These are phyloP conservation scores for Simmondsia chinensis DNA, from an alignment of 148 eudicot species.

Conservation along the genomic window DNA sequence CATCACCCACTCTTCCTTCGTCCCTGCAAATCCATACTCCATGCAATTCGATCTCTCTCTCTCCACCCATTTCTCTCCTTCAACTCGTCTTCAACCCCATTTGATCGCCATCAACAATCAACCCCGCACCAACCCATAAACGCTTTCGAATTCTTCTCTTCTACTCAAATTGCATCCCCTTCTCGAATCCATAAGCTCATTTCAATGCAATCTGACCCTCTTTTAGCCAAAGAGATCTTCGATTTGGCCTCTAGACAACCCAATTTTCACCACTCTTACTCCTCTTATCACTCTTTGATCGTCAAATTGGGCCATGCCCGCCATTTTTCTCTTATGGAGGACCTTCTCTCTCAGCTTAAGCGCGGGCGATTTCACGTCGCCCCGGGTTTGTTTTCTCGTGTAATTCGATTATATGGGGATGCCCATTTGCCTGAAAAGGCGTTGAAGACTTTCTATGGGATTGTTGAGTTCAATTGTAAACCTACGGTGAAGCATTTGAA, in stretches of 20 bases:
- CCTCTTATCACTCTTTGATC: slow-evolving; percentile 50
- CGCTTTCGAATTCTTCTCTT: slow-evolving; percentile 12
- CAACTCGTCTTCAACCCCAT: no score
- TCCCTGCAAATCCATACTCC: no score
- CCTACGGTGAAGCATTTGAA: slow-evolving; percentile 63
- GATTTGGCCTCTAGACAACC: slow-evolving; percentile 70
- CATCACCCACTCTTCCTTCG: no score
- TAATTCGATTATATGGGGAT: slow-evolving; percentile 65
- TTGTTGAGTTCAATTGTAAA: slow-evolving; percentile 40
- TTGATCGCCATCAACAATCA: neutral
- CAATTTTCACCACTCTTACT: slow-evolving; percentile 49
- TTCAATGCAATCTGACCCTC: slow-evolving; percentile 67
- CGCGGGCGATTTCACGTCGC: slow-evolving; percentile 25
- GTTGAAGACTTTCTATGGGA: slow-evolving; percentile 44
- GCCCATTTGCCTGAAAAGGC: slow-evolving; percentile 71
- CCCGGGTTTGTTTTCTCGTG: slow-evolving; percentile 53
- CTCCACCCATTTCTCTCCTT: no score
- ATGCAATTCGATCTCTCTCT: no score
- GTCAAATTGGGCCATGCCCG: slow-evolving; percentile 55
- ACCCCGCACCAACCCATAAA: slow-evolving; percentile 11
- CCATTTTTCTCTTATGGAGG: slow-evolving; percentile 61
- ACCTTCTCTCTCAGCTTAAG: slow-evolving; percentile 32
- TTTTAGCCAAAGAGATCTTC: slow-evolving; percentile 80
- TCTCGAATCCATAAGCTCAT: slow-evolving; percentile 55
- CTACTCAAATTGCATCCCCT: slow-evolving; percentile 40